These are phyloP conservation scores for Cutaneotrichosporon mucoides DNA, from an alignment of 1,284 basidiomycete genomes.

Conservation along the genomic window DNA sequence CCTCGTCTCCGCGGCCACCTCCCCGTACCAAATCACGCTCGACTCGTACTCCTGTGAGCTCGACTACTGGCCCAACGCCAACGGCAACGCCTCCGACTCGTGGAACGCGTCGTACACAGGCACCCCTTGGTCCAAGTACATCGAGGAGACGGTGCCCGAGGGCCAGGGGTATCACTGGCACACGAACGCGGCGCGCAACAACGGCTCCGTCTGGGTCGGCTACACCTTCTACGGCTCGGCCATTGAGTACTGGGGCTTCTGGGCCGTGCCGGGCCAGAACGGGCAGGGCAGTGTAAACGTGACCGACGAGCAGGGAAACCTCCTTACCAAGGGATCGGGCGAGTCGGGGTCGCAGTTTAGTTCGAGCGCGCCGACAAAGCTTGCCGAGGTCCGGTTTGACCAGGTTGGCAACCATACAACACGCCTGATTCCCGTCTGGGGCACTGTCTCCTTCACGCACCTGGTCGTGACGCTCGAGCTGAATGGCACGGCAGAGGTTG, in stretches of 20 bases:
- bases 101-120: conserved; percentile 1
- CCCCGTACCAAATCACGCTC: not conserved
- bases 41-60: not conserved
- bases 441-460: not conserved
- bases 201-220: not conserved
- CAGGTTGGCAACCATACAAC: not conserved
- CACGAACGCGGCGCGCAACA: not conserved
- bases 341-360: not conserved
- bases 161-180: not conserved
- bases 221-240: not conserved
- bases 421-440: not conserved
- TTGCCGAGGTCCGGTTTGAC: not conserved
- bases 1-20: not conserved
- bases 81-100: not conserved
- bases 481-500: not conserved
- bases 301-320: not conserved
- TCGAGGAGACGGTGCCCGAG: not conserved
- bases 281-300: not conserved
- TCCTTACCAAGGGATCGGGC: not conserved
- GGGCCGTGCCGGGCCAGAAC: not conserved
- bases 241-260: not conserved
- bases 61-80: not conserved
- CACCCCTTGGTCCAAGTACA: not conserved
- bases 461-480: not conserved
- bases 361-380: not conserved